Percentiles rank a stretch among this genome's conserved stretches.
Conservation (phyloP, 2,329 filamentous ascomycete species). For the Aspergillus sp. region DNA sequence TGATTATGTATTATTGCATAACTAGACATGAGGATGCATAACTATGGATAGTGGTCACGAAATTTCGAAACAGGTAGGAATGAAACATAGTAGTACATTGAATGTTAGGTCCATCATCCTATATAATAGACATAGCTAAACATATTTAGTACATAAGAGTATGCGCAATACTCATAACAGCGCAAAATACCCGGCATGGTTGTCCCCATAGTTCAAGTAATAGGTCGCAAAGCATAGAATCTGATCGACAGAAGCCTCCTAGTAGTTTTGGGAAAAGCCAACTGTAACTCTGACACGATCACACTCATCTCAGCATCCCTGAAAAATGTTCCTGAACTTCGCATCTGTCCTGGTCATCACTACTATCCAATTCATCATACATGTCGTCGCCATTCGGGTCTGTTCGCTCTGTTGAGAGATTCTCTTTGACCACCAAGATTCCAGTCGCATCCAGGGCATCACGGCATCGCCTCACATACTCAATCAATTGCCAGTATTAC, state of each 20-base stretch:
- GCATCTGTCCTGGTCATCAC: constrained; percentile 67
- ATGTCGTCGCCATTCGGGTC: constrained; percentile 52
- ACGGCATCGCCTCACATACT: constrained; percentile 59
- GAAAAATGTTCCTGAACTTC: constrained; percentile 69
- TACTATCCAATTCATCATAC: constrained; percentile 69
- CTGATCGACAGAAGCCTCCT: constrained; percentile 64
- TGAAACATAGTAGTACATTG: no score
- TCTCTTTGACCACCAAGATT: constrained; percentile 72
- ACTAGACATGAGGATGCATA: no score
- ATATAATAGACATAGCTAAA: no score
- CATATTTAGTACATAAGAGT: no score
- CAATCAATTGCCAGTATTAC: constrained; percentile 63
- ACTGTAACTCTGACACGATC: constrained; percentile 65
- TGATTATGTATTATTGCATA: no score
- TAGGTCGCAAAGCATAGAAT: constrained; percentile 67
- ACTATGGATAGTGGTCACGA: no score
- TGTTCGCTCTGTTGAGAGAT: constrained; percentile 53
- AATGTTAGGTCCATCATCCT: no score
- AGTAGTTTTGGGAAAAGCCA: constrained; percentile 57
- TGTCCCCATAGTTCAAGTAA: neutral
- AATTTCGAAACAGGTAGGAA: no score
- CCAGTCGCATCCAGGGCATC: constrained; percentile 38
- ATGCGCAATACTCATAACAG: no score
- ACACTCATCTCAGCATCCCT: constrained; percentile 60
- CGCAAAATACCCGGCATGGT: no score